Evolutionary conservation across 805 yeast genomes (phyloP).

Genomic region (Komagataella pseudopastoris): DNA sequence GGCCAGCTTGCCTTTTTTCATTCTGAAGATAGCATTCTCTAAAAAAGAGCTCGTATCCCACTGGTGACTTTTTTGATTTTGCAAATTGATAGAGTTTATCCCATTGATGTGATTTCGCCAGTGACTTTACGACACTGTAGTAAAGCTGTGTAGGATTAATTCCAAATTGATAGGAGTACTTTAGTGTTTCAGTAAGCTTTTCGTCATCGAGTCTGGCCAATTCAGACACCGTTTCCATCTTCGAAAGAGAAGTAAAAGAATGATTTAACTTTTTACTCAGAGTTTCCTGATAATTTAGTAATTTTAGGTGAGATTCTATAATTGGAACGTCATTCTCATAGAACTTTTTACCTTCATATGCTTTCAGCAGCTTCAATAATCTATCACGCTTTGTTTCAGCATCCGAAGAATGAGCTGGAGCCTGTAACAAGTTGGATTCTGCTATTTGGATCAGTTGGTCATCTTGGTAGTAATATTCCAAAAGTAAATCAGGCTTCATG

Average conservation of each 20-base stretch:
- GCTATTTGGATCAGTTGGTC: constrained; percentile 40
- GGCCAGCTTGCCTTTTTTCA: constrained; percentile 43
- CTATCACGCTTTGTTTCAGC: constrained; percentile 8
- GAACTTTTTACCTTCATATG: constrained; percentile 4
- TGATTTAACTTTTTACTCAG: constrained; percentile 26
- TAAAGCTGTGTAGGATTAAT: constrained; percentile 45
- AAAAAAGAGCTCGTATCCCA: constrained; percentile 58
- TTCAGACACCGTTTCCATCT: constrained; percentile 32
- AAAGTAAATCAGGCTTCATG: constrained; percentile 23
- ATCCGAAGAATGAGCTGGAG: neutral
- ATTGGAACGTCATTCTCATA: constrained; percentile 22
- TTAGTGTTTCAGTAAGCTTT: constrained; percentile 31
- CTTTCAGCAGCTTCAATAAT: constrained; percentile 8
- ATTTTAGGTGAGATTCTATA: constrained; percentile 28
- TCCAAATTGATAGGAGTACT: constrained; percentile 28
- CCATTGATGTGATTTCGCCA: constrained; percentile 34
- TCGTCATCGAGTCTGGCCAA: constrained; percentile 36
- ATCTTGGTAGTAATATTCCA: constrained; percentile 50
- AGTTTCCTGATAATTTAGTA: constrained; percentile 29
- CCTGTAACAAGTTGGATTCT: constrained; percentile 19
- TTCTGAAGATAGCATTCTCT: constrained; percentile 38
- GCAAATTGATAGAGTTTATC: constrained; percentile 43
- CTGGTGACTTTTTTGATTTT: constrained; percentile 42
- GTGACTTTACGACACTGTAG: constrained; percentile 34
- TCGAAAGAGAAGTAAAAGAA: constrained; percentile 26